Base-by-base conservation (phyloP, 2,329 filamentous ascomycete genomes). In the Fusarium chaquense region DNA sequence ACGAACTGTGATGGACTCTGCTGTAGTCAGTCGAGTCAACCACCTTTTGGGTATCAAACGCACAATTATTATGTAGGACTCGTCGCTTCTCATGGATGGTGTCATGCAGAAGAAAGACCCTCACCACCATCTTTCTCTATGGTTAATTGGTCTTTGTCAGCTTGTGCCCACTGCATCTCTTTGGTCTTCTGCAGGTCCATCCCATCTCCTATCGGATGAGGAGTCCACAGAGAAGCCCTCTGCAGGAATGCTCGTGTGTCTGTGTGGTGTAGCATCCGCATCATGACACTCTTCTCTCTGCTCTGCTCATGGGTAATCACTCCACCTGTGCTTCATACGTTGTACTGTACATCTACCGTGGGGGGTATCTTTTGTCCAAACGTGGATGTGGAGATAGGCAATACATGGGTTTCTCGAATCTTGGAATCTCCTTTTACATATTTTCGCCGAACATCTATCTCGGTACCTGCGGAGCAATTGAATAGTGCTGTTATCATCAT, bases 101-200 rank as follows among this genome's bases (percentile, higher is more conserved):
- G 73, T 74, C 69, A 75, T 75, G 73, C 73, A 75, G 69, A 55
- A 54, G 58, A 62, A 52, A 52, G 18, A 52, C 69, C 65, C 69
- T 70, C 69, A 72, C 69, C 69, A 69, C 69, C 69, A 57, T 67
- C 54, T 57, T 54, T 40, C 22, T 69, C 54, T 47, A 44, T 38
- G 43, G 46, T 54, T 45, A 22, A 66, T 66, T 69, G 67, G 67
- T 59, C 67, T 68, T 51, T 63, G 49, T 46, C 58, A 60, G 58
- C 56, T 43, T 69, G 61, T 58, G 69, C 47, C 59, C 53, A 54
- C 64, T 49, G 35, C 59, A 36, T 64, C 51, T 56, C 49, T 51
- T 51, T 51, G 49, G 49, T 51, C 49, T 51, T 51, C 72, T 74
- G 72, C 72, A 74, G 70, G 72, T 73, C 67, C 67, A 47, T 64